Base-by-base conservation (phyloP, 148 eudicot species). In the Nepenthes gracilis region DNA sequence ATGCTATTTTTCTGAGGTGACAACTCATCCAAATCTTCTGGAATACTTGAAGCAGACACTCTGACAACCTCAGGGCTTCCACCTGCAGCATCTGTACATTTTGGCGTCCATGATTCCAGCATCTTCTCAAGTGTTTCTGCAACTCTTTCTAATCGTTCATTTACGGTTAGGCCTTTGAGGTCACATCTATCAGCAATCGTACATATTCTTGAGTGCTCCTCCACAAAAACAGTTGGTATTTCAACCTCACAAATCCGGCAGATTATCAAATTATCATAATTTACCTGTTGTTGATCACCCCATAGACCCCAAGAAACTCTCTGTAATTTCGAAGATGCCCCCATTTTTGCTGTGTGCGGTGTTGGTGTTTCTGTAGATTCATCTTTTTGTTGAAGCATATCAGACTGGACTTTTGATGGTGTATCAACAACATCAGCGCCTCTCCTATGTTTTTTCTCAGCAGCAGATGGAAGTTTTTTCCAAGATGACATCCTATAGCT, bases 221-320 rank as follows among this genome's bases (percentile, higher is more conserved):
- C 97, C 35, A 94, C 85, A 77, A 89, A 85, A 35, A 94, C 80
- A 9, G 76, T 86, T 33, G 99, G 99, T 78, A 89, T 94, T 77
- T 94, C 97, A 72, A 89, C 95, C 74, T 94, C 99, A 76, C 99
- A 94, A 65, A 94, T 94, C 55, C 99, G 92, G 58, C 99, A 94
- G 38, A 94, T 90, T 47, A 89, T 76, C 60, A 85, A 85, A 64
- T 84, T 79, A 57, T 81, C 97, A 65, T 72, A 86, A 55, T 75
- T 51, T 47, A 75, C 59, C 38, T 79, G 76, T 9, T 82, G 88
- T 70, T 79, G 86, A 36, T 94, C 97, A 61, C 73, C 78, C 77
- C 88, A 87, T 15, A 59, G 61, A 35, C 88, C 92, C 81, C 85
- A 86, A 49, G 77, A 72, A 69, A 72, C 80, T 66, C 54, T 75